Conservation (phyloP, 2,329 filamentous ascomycete genomes). For the Ophiostoma ips region DNA sequence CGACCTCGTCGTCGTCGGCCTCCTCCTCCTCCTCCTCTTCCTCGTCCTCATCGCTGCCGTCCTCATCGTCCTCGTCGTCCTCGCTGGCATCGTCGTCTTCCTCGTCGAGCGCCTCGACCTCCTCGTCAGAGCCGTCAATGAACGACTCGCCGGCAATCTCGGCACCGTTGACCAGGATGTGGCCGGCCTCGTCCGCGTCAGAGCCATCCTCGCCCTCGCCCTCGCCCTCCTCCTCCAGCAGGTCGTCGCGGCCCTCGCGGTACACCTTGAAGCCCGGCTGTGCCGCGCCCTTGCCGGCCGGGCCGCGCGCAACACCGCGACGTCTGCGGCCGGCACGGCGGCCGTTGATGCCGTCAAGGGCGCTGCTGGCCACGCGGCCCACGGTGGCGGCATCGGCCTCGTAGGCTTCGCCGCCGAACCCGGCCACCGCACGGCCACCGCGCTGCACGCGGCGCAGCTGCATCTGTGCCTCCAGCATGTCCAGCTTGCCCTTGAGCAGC, state of each 20-base stretch:
- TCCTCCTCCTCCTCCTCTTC: conserved; percentile 82
- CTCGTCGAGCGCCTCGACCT: conserved; percentile 45
- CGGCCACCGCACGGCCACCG: conserved; percentile 17
- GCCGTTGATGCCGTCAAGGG: conserved; percentile 36
- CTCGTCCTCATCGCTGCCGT: conserved; percentile 52
- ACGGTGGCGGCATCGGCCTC: neutral
- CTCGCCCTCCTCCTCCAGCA: conserved; percentile 34
- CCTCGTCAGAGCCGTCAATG: conserved; percentile 9
- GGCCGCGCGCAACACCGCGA: neutral
- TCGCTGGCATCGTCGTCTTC: conserved; percentile 15
- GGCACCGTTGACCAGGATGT: conserved; percentile 22
- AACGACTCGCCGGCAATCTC: conserved; percentile 13
- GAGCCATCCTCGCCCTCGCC: conserved; percentile 23
- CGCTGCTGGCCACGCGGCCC: conserved; percentile 22
- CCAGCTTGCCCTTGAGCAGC: conserved; percentile 84
- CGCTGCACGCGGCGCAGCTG: conserved; percentile 57
- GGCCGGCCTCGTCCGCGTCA: conserved; percentile 16
- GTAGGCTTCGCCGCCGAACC: conserved; percentile 14
- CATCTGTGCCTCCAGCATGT: conserved; percentile 86
- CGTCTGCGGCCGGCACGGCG: conserved; percentile 18
- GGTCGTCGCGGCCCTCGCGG: conserved; percentile 59
- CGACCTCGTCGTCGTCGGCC: conserved; percentile 34
- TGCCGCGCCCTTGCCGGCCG: neutral
- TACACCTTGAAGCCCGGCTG: conserved; percentile 33
- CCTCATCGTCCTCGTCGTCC: conserved; percentile 19